Evolutionary conservation across 768 basidiomycete genomes (phyloP), one percentile per base, ranked within the genome.

Genomic region (Termitomyces sp.): DNA sequence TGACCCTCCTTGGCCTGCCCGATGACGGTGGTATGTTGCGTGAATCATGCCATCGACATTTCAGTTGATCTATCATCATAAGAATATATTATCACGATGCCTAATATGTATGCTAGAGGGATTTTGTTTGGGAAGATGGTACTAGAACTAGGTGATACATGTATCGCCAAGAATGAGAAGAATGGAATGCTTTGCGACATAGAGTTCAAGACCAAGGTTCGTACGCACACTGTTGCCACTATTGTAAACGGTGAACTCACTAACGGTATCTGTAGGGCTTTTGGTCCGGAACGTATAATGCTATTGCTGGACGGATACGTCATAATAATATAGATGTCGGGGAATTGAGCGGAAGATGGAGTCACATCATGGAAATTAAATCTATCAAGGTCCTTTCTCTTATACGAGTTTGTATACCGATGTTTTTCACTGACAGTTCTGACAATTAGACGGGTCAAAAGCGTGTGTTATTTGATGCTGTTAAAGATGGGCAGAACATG

Each of bases 121-220:
- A 91, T 93, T 64, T 74, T 93, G 45, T 93, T 91, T 72, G 91
- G 90, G 11, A 93, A 91, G 80, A 96, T 99, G 95, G 89, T 98
- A 30, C 78, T 96, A 54, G 97, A 99, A 75, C 79, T 99, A 22
- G 95, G 96, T 5, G 97, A 98, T 72, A 82, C 84, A 36, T 94
- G 93, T 65, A 81, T 77, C 8, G 93, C 93, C 58, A 86, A 85
- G 76, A 95, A 94, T 75, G 87, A 91, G 67, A 85, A 85, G 66
- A 84, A 85, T 46, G 85, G 85, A 20, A 70, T 92, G 61, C 75
- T 70, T 48, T 91, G 90, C 61, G 94, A 96, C 68, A 75, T 98
- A 37, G 94, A 98, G 65, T 99, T 98, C 80, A 98, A 98, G 81
- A 95, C 95, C 42, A 98, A 97, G 85, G 93, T 91, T 52, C 51